Conservation (phyloP, 1,139 yeast genomes). For the Williopsis jadinii region DNA sequence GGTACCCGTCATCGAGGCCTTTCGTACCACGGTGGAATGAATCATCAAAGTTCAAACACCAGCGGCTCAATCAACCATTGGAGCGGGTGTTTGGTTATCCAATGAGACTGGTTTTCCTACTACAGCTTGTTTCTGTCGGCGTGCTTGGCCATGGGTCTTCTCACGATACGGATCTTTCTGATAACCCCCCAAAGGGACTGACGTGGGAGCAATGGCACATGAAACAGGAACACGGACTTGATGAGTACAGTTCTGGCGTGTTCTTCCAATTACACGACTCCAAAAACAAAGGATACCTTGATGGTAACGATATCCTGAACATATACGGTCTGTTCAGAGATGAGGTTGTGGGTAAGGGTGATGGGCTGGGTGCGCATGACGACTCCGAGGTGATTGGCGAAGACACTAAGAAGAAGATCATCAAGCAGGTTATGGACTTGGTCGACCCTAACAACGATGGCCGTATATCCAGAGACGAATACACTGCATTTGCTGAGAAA, state of each 20-base stretch:
- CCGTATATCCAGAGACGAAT: conserved; percentile 58
- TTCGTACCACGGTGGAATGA: no score
- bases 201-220: conserved; percentile 85
- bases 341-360: conserved; percentile 77
- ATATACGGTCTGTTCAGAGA: conserved; percentile 75
- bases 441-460: conserved; percentile 69
- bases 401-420: conserved; percentile 47
- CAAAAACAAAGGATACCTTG: conserved; percentile 44
- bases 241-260: conserved; percentile 65
- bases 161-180: conserved; percentile 21
- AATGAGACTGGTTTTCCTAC: not conserved
- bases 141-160: conserved; percentile 3
- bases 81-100: no score
- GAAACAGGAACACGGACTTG: conserved; percentile 79
- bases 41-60: no score
- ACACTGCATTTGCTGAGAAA: conserved; percentile 49
- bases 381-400: conserved; percentile 51
- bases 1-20: no score
- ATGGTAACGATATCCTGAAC: conserved; percentile 60
- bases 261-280: conserved; percentile 81
- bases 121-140: not conserved
- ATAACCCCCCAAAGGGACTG: conserved; percentile 40
- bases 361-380: conserved; percentile 80
- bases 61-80: no score
- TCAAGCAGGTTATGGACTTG: conserved; percentile 48